phyloP scores from a whole-genome alignment of 306 rosid genomes.

The Cucurbita maxima region DNA sequence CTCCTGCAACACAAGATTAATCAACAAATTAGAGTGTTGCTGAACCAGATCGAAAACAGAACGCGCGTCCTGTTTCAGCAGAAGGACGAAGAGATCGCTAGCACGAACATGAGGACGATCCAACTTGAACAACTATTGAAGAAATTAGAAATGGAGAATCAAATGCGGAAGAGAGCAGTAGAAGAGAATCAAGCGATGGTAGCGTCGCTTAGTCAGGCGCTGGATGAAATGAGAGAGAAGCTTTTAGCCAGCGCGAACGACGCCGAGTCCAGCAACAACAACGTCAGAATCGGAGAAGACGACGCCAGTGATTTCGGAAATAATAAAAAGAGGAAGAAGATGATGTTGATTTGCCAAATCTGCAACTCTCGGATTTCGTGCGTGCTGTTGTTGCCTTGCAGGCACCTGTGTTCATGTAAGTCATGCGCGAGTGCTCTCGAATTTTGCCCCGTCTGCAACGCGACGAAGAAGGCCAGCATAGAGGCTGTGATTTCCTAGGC shows the following conservation, averaged over 20 bases:
- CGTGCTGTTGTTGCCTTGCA: slow-evolving; percentile 58
- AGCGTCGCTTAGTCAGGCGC: slow-evolving; percentile 21
- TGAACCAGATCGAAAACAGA: slow-evolving; percentile 24
- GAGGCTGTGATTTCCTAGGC: slow-evolving; percentile 53
- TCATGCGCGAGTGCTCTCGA: slow-evolving; percentile 40
- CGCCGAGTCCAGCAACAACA: slow-evolving; percentile 37
- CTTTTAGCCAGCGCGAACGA: slow-evolving; percentile 19
- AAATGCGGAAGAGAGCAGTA: slow-evolving; percentile 31
- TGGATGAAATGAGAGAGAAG: slow-evolving; percentile 35
- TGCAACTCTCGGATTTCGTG: slow-evolving; percentile 31
- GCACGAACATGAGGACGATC: slow-evolving; percentile 15
- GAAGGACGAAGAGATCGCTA: slow-evolving; percentile 48
- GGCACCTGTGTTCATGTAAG: slow-evolving; percentile 69
- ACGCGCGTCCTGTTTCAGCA: slow-evolving; percentile 11
- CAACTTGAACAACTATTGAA: slow-evolving; percentile 35
- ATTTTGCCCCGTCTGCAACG: slow-evolving; percentile 50
- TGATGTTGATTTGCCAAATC: slow-evolving; percentile 22
- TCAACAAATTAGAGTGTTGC: slow-evolving; percentile 18
- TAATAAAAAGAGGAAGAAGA: background rate
- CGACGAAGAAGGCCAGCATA: slow-evolving; percentile 46
- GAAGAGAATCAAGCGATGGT: slow-evolving; percentile 41
- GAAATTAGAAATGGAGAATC: slow-evolving; percentile 39
- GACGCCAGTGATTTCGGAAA: slow-evolving; percentile 11
- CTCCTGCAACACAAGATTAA: slow-evolving; percentile 29
- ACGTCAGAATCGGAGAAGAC: slow-evolving; percentile 11